Conservation (phyloP, 78 protist species). For the Anaeramoeba flamelloides region DNA sequence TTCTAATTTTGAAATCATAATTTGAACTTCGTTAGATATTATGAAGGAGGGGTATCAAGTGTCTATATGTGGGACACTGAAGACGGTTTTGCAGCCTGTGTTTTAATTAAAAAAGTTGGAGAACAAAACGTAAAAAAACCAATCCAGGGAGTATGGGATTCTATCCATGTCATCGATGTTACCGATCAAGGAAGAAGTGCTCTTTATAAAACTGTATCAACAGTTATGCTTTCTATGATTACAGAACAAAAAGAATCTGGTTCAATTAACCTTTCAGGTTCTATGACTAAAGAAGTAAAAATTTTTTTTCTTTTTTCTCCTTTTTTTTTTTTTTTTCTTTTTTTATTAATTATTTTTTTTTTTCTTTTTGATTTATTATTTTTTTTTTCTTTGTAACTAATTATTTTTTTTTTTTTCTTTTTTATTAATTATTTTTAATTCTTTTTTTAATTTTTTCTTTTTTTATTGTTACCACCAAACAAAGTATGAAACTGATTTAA, state of each 20-base stretch:
- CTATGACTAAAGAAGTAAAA: constrained; percentile 44
- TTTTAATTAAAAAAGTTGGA: constrained; percentile 63
- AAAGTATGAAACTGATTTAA: constrained; percentile 31
- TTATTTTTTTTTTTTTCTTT: no score
- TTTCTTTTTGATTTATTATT: no score
- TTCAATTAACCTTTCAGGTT: constrained; percentile 54
- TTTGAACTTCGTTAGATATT: constrained; percentile 52
- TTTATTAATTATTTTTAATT: no score
- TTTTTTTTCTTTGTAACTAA: no score
- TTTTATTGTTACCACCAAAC: no score
- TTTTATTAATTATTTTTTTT: no score
- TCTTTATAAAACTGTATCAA: constrained; percentile 66
- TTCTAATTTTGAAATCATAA: no score
- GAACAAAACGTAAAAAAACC: constrained; percentile 47
- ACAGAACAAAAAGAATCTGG: constrained; percentile 43
- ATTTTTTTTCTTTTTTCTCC: no score
- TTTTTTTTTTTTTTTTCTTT: no score
- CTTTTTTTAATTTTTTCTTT: no score
- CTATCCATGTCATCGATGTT: constrained; percentile 83
- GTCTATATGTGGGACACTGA: constrained; percentile 82
- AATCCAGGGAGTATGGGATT: constrained; percentile 77
- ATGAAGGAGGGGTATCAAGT: constrained; percentile 71
- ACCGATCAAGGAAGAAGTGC: constrained; percentile 30
- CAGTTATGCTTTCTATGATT: constrained; percentile 70
- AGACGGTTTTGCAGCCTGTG: constrained; percentile 55